These are phyloP conservation scores for Salvia splendens DNA, from an alignment of 257 asterid species.

Conservation along the genomic window DNA sequence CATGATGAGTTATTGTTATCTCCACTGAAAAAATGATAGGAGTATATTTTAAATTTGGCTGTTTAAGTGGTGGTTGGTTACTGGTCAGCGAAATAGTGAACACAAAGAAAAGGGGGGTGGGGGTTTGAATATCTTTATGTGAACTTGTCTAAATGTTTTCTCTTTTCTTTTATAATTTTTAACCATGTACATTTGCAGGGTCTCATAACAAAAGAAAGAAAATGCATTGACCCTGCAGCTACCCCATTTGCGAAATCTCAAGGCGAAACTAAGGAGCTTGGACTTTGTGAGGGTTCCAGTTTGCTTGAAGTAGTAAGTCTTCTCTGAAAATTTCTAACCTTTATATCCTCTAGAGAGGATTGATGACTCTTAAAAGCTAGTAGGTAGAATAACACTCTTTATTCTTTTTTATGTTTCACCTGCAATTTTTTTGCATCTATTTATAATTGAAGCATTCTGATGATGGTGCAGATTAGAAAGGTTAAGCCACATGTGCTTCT, in stretches of 20 bases:
- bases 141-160: constrained; percentile 14
- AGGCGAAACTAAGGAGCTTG: constrained; percentile 60
- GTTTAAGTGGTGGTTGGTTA: constrained; percentile 21
- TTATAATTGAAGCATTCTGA: constrained; percentile 29
- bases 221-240: constrained; percentile 89
- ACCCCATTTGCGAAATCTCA: constrained; percentile 81
- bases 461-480: constrained; percentile 75
- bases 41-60: constrained; percentile 11
- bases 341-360: constrained; percentile 30
- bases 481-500: constrained; percentile 98
- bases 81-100: constrained; percentile 15
- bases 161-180: constrained; percentile 17
- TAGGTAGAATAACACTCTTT: constrained; percentile 21
- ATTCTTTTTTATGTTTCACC: constrained; percentile 10
- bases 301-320: constrained; percentile 80
- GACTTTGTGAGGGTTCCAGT: constrained; percentile 88
- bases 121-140: background rate
- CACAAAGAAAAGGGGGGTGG: background rate
- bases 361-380: constrained; percentile 27
- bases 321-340: constrained; percentile 23
- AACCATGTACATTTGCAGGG: constrained; percentile 61
- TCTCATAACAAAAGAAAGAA: constrained; percentile 84
- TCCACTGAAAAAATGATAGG: constrained; percentile 1
- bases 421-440: constrained; percentile 17
- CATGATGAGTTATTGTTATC: too few species aligned